phyloP scores from a whole-genome alignment of 768 basidiomycete genomes.

The Suillus hirtellus region DNA sequence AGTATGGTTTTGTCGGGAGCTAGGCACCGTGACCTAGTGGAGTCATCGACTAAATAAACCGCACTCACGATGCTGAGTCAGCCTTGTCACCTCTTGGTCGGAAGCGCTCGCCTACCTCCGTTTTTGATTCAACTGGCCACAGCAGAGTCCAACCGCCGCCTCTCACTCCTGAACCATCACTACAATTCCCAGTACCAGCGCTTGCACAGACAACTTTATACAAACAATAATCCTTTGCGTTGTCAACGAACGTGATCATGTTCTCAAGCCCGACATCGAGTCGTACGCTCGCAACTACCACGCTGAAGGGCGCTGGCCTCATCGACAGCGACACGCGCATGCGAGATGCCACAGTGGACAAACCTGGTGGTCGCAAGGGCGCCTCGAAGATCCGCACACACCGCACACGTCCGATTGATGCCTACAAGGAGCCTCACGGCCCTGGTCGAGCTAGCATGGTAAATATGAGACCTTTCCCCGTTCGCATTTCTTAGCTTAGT shows the following conservation, averaged over 20 bases:
- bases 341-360: conserved; percentile 65
- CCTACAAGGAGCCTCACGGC: conserved; percentile 49
- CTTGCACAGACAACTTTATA: neutral
- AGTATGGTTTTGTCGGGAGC: neutral
- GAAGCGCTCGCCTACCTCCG: conserved; percentile 18
- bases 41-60: neutral
- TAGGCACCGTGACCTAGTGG: neutral
- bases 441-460: conserved; percentile 59
- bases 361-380: conserved; percentile 73
- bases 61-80: conserved; percentile 2
- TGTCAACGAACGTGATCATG: conserved; percentile 34
- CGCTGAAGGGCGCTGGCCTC: conserved; percentile 70
- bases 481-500: conserved; percentile 18
- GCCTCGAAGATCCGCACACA: conserved; percentile 61
- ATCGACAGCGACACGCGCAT: conserved; percentile 76
- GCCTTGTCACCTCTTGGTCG: conserved; percentile 7
- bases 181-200: neutral
- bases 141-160: conserved; percentile 3
- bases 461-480: conserved; percentile 51
- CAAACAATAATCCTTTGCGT: neutral
- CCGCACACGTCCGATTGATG: conserved; percentile 60
- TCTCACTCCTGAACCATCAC: conserved; percentile 20
- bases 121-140: conserved; percentile 19
- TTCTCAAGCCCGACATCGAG: conserved; percentile 62
- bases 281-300: conserved; percentile 58